Evolutionary conservation across 1,139 yeast species (phyloP), one percentile per base, ranked within the genome.

Genomic region (Candida sanyaensis): DNA sequence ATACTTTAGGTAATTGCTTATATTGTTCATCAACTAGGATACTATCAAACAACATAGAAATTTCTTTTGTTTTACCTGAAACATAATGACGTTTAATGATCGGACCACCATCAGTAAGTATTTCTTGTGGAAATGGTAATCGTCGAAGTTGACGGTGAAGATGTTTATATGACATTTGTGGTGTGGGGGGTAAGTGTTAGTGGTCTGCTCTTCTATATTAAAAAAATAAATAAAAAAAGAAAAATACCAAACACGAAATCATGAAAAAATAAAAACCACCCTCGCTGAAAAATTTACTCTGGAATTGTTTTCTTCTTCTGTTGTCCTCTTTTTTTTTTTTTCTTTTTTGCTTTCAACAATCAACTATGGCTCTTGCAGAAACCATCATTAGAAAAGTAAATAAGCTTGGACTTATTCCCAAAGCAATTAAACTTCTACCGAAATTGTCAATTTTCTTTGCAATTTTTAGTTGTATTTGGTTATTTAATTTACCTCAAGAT

Each of bases 401-500:
- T 52, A 81, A 80, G 56, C 68, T 77, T 47, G 89, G 88, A 7
- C 62, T 85, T 28, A 63, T 85, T 29, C 86, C 88, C 48, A 81
- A 78, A 60, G 56, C 83, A n/a, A 69, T 84, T 34, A 68, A 68
- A 50, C 61, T 69, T 9, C 68, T 92, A 44, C 96, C 96, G 3
- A 56, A 70, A 39, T 50, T 90, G 1, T 85, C 96, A 1, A 51
- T 84, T n/a, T 48, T 85, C 3, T 68, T 86, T 30, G 80, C 87
- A 0, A 12, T 88, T 1, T 64, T 78, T 17, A 90, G 96, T 36
- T 59, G 88, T 4, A 66, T 71, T 0, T 86, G 96, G 89, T 69
- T 93, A 41, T 66, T 81, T n/a, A 64, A 74, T 6, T 71, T 89
- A 46, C 97, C 99, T 0, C 56, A 84, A 57, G 87, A 87, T 37